Conservation (phyloP, 2,329 filamentous ascomycete species). For the Sporothrix euskadiensis region DNA sequence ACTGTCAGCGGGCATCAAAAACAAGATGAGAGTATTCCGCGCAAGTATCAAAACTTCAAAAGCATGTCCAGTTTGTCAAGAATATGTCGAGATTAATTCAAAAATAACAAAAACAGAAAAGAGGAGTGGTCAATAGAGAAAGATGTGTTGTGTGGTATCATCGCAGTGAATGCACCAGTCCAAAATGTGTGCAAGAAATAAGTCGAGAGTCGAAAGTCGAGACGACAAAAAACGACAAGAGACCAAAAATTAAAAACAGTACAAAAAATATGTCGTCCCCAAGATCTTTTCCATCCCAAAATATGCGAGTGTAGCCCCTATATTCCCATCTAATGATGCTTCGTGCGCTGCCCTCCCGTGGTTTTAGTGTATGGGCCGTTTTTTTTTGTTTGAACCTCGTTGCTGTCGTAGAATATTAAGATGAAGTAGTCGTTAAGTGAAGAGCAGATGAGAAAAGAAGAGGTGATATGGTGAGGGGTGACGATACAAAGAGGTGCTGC, state of each 20-base stretch:
- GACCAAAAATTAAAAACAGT: slow-evolving; percentile 13
- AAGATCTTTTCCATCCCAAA: neutral
- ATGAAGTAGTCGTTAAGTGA: neutral
- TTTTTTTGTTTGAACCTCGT: neutral
- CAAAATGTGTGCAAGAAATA: neutral
- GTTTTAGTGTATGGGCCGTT: neutral
- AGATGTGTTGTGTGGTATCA: slow-evolving; percentile 24
- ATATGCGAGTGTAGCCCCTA: neutral
- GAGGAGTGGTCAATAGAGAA: neutral
- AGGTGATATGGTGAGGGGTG: neutral
- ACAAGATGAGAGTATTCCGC: neutral
- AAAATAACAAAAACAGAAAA: neutral
- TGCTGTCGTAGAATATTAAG: neutral
- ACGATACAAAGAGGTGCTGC: too few relatives aligned
- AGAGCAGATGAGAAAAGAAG: neutral
- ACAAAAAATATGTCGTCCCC: neutral
- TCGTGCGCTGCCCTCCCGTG: neutral
- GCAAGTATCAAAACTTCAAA: neutral
- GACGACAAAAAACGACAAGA: neutral
- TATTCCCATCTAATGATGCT: neutral
- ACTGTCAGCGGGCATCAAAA: neutral
- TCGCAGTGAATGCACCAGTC: slow-evolving; percentile 27
- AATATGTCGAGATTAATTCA: neutral
- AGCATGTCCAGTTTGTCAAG: neutral
- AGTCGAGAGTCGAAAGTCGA: too few relatives aligned